Conservation (phyloP, 495 filamentous ascomycete species). For the Xanthoparmelia taractica region DNA sequence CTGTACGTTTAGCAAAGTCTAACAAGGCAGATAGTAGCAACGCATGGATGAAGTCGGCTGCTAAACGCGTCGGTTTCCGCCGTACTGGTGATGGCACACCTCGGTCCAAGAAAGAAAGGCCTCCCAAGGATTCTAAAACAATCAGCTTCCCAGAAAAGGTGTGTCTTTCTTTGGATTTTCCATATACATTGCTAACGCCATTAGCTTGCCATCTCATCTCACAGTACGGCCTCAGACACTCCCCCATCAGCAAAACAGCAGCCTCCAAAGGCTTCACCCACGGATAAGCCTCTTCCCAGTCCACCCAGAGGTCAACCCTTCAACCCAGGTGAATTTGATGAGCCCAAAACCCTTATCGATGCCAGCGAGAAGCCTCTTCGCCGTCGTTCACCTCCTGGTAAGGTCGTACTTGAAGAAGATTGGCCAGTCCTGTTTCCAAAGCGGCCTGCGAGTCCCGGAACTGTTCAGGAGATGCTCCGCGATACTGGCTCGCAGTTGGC, state of each 20-base stretch:
- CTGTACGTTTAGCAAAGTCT: conserved; percentile 13
- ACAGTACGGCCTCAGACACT: conserved; percentile 1
- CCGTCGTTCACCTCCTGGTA: conserved; percentile 19
- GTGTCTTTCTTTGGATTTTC: neutral
- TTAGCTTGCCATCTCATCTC: conserved; percentile 17
- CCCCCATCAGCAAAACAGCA: conserved; percentile 2
- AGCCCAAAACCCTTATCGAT: conserved; percentile 27
- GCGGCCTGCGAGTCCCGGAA: conserved; percentile 12
- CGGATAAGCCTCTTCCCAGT: conserved; percentile 27
- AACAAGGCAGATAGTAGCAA: conserved; percentile 10
- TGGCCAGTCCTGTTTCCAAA: conserved; percentile 26
- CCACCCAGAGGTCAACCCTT: conserved; percentile 23
- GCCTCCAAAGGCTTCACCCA: conserved; percentile 7
- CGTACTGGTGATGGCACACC: conserved; percentile 21
- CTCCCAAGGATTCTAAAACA: neutral
- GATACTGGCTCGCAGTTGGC: conserved; percentile 16
- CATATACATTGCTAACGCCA: conserved; percentile 1
- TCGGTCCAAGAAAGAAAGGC: conserved; percentile 22
- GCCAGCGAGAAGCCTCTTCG: conserved; percentile 26
- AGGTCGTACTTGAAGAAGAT: conserved; percentile 20
- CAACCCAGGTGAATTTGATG: neutral
- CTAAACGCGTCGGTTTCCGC: conserved; percentile 24
- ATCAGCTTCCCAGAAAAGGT: conserved; percentile 27
- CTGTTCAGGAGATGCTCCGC: conserved; percentile 20
- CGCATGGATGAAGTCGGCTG: conserved; percentile 20